Conservation (phyloP, 1,284 basidiomycete genomes). For the Gomphus sp. region DNA sequence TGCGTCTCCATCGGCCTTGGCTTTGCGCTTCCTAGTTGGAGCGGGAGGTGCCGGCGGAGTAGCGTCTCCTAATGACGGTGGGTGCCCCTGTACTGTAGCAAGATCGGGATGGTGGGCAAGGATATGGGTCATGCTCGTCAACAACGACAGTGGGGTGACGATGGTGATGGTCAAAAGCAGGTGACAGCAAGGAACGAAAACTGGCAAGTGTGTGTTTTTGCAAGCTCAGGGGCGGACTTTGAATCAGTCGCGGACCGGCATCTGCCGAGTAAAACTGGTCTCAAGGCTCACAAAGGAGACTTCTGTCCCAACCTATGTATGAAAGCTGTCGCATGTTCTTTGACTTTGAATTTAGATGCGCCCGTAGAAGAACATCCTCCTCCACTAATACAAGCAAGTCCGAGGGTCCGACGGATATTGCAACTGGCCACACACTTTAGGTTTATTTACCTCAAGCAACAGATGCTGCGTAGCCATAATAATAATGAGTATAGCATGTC, state of each 20-base stretch:
- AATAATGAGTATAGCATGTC: not conserved
- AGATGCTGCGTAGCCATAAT: not conserved
- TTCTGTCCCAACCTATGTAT: not conserved
- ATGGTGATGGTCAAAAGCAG: constrained; percentile 2
- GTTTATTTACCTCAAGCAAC: too few species aligned
- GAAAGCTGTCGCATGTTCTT: not conserved
- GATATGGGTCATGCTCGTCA: constrained; percentile 12
- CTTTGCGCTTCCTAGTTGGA: constrained; percentile 42
- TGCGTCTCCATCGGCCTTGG: constrained; percentile 43
- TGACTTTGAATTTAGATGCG: too few species aligned
- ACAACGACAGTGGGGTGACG: constrained; percentile 3
- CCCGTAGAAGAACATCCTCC: too few species aligned
- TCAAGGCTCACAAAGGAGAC: constrained; percentile 7
- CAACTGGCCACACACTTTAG: not conserved
- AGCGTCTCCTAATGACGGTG: constrained; percentile 26
- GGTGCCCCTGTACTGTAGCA: constrained; percentile 15
- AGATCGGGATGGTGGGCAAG: constrained; percentile 12
- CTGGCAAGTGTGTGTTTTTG: not conserved
- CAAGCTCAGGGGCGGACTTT: constrained; percentile 6
- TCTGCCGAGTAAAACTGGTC: constrained; percentile 1
- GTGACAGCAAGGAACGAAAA: constrained; percentile 1
- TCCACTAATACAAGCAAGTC: not conserved
- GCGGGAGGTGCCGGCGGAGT: constrained; percentile 15
- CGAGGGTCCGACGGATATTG: too few species aligned
- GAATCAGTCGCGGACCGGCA: constrained; percentile 4